Conservation (phyloP, 1,284 basidiomycete genomes). For the Phlebopus sp. region DNA sequence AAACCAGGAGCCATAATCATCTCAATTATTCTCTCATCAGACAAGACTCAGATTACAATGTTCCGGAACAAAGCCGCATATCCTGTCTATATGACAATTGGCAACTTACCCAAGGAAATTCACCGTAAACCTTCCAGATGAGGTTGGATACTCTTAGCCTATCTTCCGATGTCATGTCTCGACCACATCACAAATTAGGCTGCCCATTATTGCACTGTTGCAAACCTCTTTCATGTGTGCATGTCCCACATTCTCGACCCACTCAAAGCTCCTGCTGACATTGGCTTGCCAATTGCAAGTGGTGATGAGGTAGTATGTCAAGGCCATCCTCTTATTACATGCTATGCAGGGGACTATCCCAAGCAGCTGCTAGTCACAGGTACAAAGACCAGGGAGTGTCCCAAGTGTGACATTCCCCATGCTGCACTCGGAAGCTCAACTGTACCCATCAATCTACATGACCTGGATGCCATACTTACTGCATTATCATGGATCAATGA, state of each 20-base stretch:
- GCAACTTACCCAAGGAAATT: slow-evolving; percentile 43
- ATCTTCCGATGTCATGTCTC: slow-evolving; percentile 36
- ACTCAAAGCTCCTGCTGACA: slow-evolving; percentile 24
- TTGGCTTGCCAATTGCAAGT: too few relatives aligned
- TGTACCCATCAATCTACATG: not conserved
- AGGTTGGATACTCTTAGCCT: slow-evolving; percentile 38
- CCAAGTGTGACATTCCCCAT: slow-evolving; percentile 8
- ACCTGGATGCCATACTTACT: slow-evolving; percentile 4
- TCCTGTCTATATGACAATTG: slow-evolving; percentile 42
- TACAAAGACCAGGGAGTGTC: slow-evolving; percentile 15
- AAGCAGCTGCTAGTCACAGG: slow-evolving; percentile 17
- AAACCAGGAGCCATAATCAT: slow-evolving; percentile 37
- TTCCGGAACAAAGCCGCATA: slow-evolving; percentile 41
- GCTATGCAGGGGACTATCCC: slow-evolving; percentile 25
- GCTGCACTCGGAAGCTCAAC: slow-evolving; percentile 7
- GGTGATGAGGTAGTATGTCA: slow-evolving; percentile 23
- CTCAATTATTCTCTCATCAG: slow-evolving; percentile 41
- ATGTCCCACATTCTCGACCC: slow-evolving; percentile 30
- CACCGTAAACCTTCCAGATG: slow-evolving; percentile 33
- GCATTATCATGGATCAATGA: slow-evolving; percentile 16
- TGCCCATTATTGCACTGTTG: slow-evolving; percentile 22
- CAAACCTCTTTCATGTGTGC: slow-evolving; percentile 39
- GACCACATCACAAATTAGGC: slow-evolving; percentile 31
- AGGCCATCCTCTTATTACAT: slow-evolving; percentile 30
- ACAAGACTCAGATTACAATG: slow-evolving; percentile 37